These are phyloP conservation scores for Dissophora globulifera DNA, from an alignment of 192 early-diverging fungal species.

Conservation along the genomic window DNA sequence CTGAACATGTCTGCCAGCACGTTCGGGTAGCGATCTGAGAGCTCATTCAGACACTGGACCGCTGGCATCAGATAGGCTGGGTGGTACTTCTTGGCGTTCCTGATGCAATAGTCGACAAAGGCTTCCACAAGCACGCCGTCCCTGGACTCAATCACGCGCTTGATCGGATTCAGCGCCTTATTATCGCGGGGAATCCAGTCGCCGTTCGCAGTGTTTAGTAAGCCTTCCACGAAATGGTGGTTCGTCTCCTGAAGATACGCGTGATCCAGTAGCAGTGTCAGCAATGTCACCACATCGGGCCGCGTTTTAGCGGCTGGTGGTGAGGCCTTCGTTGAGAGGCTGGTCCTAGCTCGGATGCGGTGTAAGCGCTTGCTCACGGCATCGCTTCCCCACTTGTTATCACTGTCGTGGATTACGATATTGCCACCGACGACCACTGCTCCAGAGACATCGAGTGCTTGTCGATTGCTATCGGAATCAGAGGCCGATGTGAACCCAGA, in stretches of 20 bases:
- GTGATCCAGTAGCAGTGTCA: slow-evolving; percentile 40
- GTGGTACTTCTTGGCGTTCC: slow-evolving; percentile 49
- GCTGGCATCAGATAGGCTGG: slow-evolving; percentile 49
- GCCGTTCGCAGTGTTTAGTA: slow-evolving; percentile 28
- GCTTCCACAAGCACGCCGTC: slow-evolving; percentile 30
- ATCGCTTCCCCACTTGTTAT: slow-evolving; percentile 16
- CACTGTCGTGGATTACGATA: slow-evolving; percentile 19
- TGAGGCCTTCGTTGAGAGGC: not conserved
- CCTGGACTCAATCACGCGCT: slow-evolving; percentile 36
- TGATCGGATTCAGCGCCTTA: slow-evolving; percentile 32
- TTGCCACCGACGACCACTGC: not conserved
- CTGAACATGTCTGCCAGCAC: slow-evolving; percentile 43
- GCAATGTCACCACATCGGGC: slow-evolving; percentile 22
- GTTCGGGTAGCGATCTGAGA: slow-evolving; percentile 43
- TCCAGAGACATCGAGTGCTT: not conserved
- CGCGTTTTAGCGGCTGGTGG: not conserved
- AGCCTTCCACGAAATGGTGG: slow-evolving; percentile 40
- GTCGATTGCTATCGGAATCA: not conserved
- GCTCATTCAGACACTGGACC: slow-evolving; percentile 42
- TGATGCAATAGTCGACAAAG: slow-evolving; percentile 47
- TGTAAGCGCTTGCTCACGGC: slow-evolving; percentile 2
- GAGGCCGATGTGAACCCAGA: not conserved
- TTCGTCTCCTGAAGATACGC: slow-evolving; percentile 14
- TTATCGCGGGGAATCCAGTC: slow-evolving; percentile 53
- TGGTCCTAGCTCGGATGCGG: not conserved